A percentile compares a stretch with the other conserved stretches of the same genome.
Conservation (phyloP, 2,329 filamentous ascomycete species). For the Volutella citrinella region DNA sequence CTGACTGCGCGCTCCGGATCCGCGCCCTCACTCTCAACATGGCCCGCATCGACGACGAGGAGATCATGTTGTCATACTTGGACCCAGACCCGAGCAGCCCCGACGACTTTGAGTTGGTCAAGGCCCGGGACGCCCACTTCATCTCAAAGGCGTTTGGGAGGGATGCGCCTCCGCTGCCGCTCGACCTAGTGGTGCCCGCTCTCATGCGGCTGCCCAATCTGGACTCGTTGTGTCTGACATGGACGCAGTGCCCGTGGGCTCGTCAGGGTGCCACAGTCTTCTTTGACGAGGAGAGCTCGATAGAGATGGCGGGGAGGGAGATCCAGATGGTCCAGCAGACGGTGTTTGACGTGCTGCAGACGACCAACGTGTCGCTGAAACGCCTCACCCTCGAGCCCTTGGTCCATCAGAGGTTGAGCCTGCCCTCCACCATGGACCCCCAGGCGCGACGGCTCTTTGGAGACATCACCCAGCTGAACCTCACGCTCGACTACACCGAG, state of each 20-base stretch:
- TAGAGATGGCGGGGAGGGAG: conserved; percentile 13
- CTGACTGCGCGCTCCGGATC: conserved; percentile 40
- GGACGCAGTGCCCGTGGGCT: conserved; percentile 21
- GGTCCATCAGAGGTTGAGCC: conserved; percentile 5
- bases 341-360: conserved; percentile 16
- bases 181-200: conserved; percentile 12
- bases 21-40: conserved; percentile 45
- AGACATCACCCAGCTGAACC: conserved; percentile 10
- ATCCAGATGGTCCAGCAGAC: conserved; percentile 15
- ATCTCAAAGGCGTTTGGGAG: no score
- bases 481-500: conserved; percentile 9
- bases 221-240: conserved; percentile 20
- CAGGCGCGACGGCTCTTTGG: conserved; percentile 9
- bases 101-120: no score
- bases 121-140: conserved; percentile 9
- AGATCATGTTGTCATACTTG: no score
- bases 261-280: conserved; percentile 2
- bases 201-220: conserved; percentile 17
- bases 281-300: conserved; percentile 15
- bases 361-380: conserved; percentile 12
- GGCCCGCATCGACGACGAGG: conserved; percentile 12
- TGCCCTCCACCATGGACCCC: conserved; percentile 7
- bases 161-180: conserved; percentile 5
- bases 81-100: no score
- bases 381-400: conserved; percentile 18